phyloP scores from a whole-genome alignment of 1,284 basidiomycete genomes.

The Hymenochaete sp. region DNA sequence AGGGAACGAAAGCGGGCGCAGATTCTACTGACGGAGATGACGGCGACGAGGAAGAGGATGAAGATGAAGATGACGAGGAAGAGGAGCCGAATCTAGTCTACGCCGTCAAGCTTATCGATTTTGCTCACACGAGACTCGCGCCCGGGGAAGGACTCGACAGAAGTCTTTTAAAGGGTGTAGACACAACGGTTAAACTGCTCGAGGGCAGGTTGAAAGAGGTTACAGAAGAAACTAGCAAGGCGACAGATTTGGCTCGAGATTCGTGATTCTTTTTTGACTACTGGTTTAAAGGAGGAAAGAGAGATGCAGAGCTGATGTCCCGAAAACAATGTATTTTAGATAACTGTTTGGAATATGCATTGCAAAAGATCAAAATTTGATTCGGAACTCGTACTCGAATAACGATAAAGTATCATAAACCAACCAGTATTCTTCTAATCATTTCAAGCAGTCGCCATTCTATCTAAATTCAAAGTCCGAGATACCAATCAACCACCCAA shows the following conservation, averaged over 20 bases:
- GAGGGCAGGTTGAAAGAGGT: conserved; percentile 41
- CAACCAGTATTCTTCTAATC: too few relatives aligned
- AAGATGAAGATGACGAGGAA: conserved; percentile 25
- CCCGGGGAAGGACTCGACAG: conserved; percentile 73
- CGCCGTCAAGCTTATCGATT: conserved; percentile 81
- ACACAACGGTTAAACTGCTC: conserved; percentile 52
- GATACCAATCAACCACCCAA: too few relatives aligned
- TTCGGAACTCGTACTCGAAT: too few relatives aligned
- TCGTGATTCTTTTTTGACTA: too few relatives aligned
- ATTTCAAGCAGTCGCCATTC: too few relatives aligned
- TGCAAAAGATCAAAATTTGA: too few relatives aligned
- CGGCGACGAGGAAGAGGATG: conserved; percentile 27
- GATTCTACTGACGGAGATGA: conserved; percentile 29
- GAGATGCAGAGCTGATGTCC: too few relatives aligned
- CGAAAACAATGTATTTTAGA: too few relatives aligned
- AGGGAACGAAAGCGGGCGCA: conserved; percentile 20
- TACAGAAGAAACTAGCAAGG: neutral
- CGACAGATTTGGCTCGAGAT: neutral
- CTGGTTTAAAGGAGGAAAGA: too few relatives aligned
- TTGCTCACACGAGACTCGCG: conserved; percentile 75
- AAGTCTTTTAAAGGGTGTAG: conserved; percentile 67
- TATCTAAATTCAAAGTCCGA: too few relatives aligned
- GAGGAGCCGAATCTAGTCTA: conserved; percentile 44
- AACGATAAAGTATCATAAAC: too few relatives aligned
- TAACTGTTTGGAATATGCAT: too few relatives aligned